Evolutionary conservation across 2,329 filamentous ascomycete genomes (phyloP), one percentile per base, ranked within the genome.

Genomic region (Aphanoascus verrucosus): DNA sequence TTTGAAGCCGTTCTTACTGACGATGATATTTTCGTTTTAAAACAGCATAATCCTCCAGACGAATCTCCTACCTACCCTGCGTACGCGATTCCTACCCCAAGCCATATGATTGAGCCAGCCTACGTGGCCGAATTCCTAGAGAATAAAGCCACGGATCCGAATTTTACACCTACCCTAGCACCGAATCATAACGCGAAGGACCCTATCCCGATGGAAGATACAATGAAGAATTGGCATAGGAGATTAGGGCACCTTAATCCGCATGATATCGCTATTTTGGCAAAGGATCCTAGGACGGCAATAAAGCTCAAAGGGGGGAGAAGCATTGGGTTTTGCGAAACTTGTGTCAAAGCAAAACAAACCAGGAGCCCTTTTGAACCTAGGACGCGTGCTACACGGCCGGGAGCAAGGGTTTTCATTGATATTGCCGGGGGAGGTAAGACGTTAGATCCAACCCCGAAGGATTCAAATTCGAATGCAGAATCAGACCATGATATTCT

Each of bases 201-300:
- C n/a, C 15, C 42, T 45, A 45, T 23, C 15, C 12, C 20, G 20
- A 14, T n/a, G 19, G 42, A 45, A 45, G 42, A 45, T 20, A 19
- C 42, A 28, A 45, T 45, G 42, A 45, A 14, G 14, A 45, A 45
- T 20, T 45, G 42, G 42, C 42, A 45, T 23, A 15, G 42, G 42
- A n/a, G 42, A n/a, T 20, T 45, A 45, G 42, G 3, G 42, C 42
- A 45, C 37, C n/a, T 45, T 15, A 28, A 45, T 45, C 14, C 42
- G 14, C 15, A 45, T 45, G 42, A 45, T 28, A 45, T 45, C 14
- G 12, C 12, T 20, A 45, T 40, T 14, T n/a, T 45, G 20, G 42
- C 42, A 23, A 45, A 28, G 20, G 42, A 45, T 45, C 42, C 42
- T 14, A n/a, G 42, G 12, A n/a, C 20, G 20, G 42, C 14, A 14